Evolutionary conservation across 495 filamentous ascomycete genomes (phyloP).

Genomic region (Aspergillus haitiensis): DNA sequence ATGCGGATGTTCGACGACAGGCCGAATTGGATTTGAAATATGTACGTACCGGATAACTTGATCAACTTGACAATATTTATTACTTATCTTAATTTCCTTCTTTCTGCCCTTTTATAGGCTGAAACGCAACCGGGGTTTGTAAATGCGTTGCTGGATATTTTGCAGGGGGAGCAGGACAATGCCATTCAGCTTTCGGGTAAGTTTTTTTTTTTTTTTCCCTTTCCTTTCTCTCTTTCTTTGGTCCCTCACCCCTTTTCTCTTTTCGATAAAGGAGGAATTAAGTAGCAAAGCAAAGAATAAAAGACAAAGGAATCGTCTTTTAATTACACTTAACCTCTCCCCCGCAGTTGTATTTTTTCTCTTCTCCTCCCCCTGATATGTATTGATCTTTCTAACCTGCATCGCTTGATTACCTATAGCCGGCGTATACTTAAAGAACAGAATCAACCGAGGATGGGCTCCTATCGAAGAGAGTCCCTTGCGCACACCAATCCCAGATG

Average conservation of each 20-base stretch:
- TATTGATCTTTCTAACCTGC: conserved; percentile 4
- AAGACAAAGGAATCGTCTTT: background rate
- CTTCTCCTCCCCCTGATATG: background rate
- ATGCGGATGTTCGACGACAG: conserved; percentile 79
- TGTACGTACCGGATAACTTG: conserved; percentile 56
- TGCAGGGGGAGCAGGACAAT: conserved; percentile 82
- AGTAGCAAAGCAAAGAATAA: background rate
- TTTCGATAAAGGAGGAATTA: background rate
- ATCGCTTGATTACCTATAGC: conserved; percentile 54
- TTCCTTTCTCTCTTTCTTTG: conserved; percentile 11
- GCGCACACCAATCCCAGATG: conserved; percentile 73
- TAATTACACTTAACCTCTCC: background rate
- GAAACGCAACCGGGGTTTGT: conserved; percentile 88
- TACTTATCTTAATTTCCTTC: conserved; percentile 11
- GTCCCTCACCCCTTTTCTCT: too few relatives aligned
- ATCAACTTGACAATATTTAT: conserved; percentile 8
- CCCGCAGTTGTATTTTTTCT: background rate
- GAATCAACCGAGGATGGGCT: conserved; percentile 87
- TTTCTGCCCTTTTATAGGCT: conserved; percentile 57
- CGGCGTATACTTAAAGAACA: conserved; percentile 96
- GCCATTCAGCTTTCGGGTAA: conserved; percentile 84
- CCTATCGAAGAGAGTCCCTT: conserved; percentile 65
- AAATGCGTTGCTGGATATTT: conserved; percentile 85
- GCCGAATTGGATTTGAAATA: conserved; percentile 93
- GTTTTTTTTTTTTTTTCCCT: conserved; percentile 26